Base-by-base conservation (phyloP, 2,329 filamentous ascomycete species). In the Botrytis galanthina region DNA sequence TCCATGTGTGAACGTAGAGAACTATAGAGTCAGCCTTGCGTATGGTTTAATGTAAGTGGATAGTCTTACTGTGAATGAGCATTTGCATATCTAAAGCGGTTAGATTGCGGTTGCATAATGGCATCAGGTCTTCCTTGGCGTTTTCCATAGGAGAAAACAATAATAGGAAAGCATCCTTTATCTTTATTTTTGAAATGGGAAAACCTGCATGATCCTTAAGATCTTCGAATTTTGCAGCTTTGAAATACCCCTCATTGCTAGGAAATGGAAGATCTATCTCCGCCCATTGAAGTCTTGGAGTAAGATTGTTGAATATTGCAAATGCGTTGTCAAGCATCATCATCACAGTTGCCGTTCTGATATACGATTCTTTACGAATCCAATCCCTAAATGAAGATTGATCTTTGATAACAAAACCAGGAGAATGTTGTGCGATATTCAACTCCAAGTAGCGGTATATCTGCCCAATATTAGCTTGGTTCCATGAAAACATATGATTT, bases 221-320 rank as follows among this genome's bases (percentile, higher is more conserved):
- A 29, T 77, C 77, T 3, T 79, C 74, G 46, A 77, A 80, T 44
- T 75, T 80, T 46, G 77, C 72, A 12, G 75, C 57, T 37, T 75
- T 75, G 72, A 81, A 81, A 48, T 75, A 80, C 1, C 61, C 39
- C 35, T 80, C 78, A 39, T 79, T 78, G 57, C 75, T 76, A 8
- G 79, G 77, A 68, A 81, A 79, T 4, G 76, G 74, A 4, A 80
- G 74, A 66, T 80, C 80, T 10, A 80, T 73, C 73, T 81, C 80
- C 2, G 78, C 72, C 79, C 79, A 81, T 73, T 81, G 79, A 29
- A 80, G 74, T n/a, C 78, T 75, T 16, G 78, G 76, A 9, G 78
- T 51, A 2, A 80, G 75, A 48, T 81, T 81, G 70, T 81, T 80
- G 73, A 81, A 80, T 29, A 81, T 79, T 10, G 77, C 79, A 75